Conservation (phyloP, 1,139 yeast species). For the Lodderomyces beijingensis region DNA sequence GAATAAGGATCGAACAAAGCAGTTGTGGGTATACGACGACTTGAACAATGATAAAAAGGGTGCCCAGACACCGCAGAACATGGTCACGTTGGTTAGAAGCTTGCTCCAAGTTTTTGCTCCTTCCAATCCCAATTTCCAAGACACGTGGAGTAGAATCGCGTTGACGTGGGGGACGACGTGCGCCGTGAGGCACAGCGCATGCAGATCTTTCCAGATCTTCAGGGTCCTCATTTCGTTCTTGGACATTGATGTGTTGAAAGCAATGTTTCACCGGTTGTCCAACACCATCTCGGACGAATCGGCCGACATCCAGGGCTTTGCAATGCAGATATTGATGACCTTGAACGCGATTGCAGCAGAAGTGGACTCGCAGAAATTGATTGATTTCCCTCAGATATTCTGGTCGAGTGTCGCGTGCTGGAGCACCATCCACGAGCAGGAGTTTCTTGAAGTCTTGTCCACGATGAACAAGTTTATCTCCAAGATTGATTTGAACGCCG, state of each 20-base stretch:
- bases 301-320: conserved; percentile 89
- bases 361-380: conserved; percentile 68
- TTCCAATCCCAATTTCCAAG: conserved; percentile 52
- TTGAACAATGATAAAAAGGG: conserved; percentile 72
- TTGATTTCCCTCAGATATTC: conserved; percentile 87
- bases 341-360: conserved; percentile 88
- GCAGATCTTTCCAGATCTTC: conserved; percentile 91
- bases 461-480: conserved; percentile 78
- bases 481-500: conserved; percentile 81
- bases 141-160: conserved; percentile 81
- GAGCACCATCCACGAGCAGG: conserved; percentile 87
- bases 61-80: conserved; percentile 80
- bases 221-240: conserved; percentile 73
- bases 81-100: conserved; percentile 74
- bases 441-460: conserved; percentile 81
- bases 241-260: conserved; percentile 86
- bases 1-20: conserved; percentile 31
- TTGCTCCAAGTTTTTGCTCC: conserved; percentile 56
- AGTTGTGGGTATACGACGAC: conserved; percentile 85
- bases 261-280: conserved; percentile 89
- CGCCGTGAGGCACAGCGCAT: conserved; percentile 95
- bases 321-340: conserved; percentile 96
- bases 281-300: conserved; percentile 90
- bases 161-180: conserved; percentile 95
- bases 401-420: conserved; percentile 96